phyloP scores from a whole-genome alignment of 768 basidiomycete genomes.

The Nevesoporus exiguus region DNA sequence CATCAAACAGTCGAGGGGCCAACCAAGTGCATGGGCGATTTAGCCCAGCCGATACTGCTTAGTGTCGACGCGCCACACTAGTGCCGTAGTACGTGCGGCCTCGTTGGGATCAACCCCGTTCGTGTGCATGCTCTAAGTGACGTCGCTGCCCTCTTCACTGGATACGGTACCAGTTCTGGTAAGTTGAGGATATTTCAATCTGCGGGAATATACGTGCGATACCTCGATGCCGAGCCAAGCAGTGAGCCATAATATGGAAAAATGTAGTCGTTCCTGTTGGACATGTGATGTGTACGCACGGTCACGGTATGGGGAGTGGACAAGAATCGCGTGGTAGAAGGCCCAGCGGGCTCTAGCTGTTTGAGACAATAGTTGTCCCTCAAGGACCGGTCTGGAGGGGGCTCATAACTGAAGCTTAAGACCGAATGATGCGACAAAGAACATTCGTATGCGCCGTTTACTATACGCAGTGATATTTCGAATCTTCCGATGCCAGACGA shows the following conservation, averaged over 20 bases:
- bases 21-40: constrained; percentile 90
- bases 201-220: too few relatives aligned
- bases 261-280: constrained; percentile 48
- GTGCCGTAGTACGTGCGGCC: too few relatives aligned
- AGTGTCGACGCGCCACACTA: constrained; percentile 84
- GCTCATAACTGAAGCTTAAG: too few relatives aligned
- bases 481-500: too few relatives aligned
- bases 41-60: constrained; percentile 59
- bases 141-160: constrained; percentile 42
- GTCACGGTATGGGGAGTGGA: constrained; percentile 84
- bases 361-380: constrained; percentile 70
- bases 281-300: constrained; percentile 99
- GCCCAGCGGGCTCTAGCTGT: constrained; percentile 73
- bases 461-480: too few relatives aligned
- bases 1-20: constrained; percentile 80
- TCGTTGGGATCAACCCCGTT: constrained; percentile 93
- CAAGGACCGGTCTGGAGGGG: constrained; percentile 80
- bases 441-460: too few relatives aligned
- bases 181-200: constrained; percentile 96
- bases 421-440: too few relatives aligned
- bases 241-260: constrained; percentile 78
- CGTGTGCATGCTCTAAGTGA: constrained; percentile 76
- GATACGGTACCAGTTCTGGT: constrained; percentile 85
- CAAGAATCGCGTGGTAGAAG: constrained; percentile 82
- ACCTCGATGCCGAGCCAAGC: constrained; percentile 87